These are phyloP conservation scores for Neltuma alba DNA, from an alignment of 306 rosid genomes.

Conservation along the genomic window DNA sequence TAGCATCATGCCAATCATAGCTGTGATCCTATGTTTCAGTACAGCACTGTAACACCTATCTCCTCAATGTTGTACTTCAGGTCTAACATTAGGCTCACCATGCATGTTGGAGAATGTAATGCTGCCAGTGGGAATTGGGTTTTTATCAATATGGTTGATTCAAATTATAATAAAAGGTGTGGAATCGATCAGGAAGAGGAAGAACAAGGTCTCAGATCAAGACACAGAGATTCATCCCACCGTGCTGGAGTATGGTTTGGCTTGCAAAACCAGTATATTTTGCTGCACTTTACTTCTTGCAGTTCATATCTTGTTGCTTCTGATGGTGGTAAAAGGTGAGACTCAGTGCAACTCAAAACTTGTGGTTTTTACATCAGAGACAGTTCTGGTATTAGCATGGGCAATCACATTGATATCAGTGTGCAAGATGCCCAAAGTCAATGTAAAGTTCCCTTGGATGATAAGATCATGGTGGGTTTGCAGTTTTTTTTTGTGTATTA, in stretches of 20 bases:
- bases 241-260: slow-evolving; percentile 40
- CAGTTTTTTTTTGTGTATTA: slow-evolving; percentile 54
- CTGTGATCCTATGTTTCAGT: not conserved
- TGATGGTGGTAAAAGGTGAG: slow-evolving; percentile 50
- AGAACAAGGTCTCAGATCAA: slow-evolving; percentile 38
- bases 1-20: not conserved
- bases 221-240: slow-evolving; percentile 36
- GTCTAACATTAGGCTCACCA: slow-evolving; percentile 60
- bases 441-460: slow-evolving; percentile 65
- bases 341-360: slow-evolving; percentile 51
- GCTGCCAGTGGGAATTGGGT: slow-evolving; percentile 58
- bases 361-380: slow-evolving; percentile 58
- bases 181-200: slow-evolving; percentile 35
- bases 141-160: slow-evolving; percentile 47
- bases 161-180: slow-evolving; percentile 35
- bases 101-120: slow-evolving; percentile 72
- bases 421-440: slow-evolving; percentile 40
- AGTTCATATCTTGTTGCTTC: slow-evolving; percentile 47
- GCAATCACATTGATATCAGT: slow-evolving; percentile 45
- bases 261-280: slow-evolving; percentile 55
- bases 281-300: slow-evolving; percentile 53
- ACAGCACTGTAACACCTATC: not conserved
- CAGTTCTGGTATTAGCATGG: slow-evolving; percentile 58
- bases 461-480: slow-evolving; percentile 88
- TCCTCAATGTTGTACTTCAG: slow-evolving; percentile 39